Percentiles rank a stretch among this genome's conserved stretches.
These are phyloP conservation scores for Ceratocystis papillata DNA, from an alignment of 2,329 filamentous ascomycete genomes.

Conservation along the genomic window DNA sequence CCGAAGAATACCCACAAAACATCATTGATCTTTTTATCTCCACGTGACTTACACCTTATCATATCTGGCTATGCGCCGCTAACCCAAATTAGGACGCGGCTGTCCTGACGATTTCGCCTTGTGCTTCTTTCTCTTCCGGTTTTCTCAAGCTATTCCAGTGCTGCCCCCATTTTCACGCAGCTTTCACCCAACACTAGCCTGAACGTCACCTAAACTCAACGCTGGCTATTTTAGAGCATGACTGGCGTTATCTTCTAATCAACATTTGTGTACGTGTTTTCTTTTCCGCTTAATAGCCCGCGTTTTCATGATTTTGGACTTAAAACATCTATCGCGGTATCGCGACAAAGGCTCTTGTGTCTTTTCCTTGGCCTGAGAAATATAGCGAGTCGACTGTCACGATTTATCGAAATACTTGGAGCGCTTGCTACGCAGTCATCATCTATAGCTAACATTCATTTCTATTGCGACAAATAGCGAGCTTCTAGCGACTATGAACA, in stretches of 20 bases:
- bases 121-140: constrained; percentile 19
- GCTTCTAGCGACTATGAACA: constrained; percentile 36
- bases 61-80: constrained; percentile 21
- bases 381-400: neutral
- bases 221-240: neutral
- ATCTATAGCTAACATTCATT: neutral
- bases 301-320: neutral
- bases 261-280: constrained; percentile 12
- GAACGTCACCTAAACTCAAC: neutral
- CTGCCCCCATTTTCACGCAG: constrained; percentile 11
- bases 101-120: constrained; percentile 22
- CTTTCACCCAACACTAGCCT: neutral
- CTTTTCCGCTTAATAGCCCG: neutral
- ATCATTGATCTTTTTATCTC: constrained; percentile 5
- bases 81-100: constrained; percentile 23
- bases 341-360: neutral
- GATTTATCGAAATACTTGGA: neutral
- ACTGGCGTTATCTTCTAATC: neutral
- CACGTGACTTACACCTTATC: constrained; percentile 23
- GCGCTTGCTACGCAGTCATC: neutral
- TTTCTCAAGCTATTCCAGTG: constrained; percentile 12
- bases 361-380: neutral
- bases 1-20: constrained; percentile 21
- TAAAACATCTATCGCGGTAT: neutral
- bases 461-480: constrained; percentile 7